Conservation (phyloP, 2,329 filamentous ascomycete genomes). For the Ascomycota sp. region DNA sequence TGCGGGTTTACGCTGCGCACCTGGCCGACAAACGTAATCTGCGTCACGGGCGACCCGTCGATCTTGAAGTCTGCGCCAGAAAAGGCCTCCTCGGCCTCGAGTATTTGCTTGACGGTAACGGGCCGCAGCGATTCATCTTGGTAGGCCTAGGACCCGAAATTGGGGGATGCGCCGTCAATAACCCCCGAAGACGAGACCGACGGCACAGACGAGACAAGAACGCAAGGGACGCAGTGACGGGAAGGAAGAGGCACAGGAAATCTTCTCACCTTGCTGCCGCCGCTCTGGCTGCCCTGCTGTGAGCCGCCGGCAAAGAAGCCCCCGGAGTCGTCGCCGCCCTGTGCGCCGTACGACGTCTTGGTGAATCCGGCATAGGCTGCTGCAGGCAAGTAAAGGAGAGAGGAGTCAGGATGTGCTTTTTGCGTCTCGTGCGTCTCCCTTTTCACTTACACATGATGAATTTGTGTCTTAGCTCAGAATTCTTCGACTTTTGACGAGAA, state of each 20-base stretch:
- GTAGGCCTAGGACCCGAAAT: no score
- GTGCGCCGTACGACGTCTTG: slow-evolving; percentile 26
- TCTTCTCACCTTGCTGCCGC: slow-evolving; percentile 23
- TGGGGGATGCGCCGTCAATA: background rate
- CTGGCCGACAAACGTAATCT: slow-evolving; percentile 71
- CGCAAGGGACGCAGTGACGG: background rate
- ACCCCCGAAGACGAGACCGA: background rate
- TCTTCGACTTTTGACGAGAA: no score
- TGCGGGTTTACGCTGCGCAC: slow-evolving; percentile 73
- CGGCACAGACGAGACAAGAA: background rate
- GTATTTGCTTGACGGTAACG: slow-evolving; percentile 85
- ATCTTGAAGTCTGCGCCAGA: slow-evolving; percentile 60
- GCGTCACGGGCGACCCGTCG: slow-evolving; percentile 52
- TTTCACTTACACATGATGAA: background rate
- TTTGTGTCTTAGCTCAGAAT: no score
- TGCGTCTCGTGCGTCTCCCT: background rate
- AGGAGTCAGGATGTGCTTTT: background rate
- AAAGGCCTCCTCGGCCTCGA: slow-evolving; percentile 61
- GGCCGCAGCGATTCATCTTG: slow-evolving; percentile 76
- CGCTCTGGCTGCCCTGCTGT: slow-evolving; percentile 35
- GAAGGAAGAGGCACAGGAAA: no score
- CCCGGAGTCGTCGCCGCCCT: slow-evolving; percentile 38
- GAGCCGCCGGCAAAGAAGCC: slow-evolving; percentile 41
- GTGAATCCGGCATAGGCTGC: slow-evolving; percentile 30
- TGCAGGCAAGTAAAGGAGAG: slow-evolving; percentile 4